phyloP scores from a whole-genome alignment of 306 rosid genomes.

The Adenanthera pavonina region DNA sequence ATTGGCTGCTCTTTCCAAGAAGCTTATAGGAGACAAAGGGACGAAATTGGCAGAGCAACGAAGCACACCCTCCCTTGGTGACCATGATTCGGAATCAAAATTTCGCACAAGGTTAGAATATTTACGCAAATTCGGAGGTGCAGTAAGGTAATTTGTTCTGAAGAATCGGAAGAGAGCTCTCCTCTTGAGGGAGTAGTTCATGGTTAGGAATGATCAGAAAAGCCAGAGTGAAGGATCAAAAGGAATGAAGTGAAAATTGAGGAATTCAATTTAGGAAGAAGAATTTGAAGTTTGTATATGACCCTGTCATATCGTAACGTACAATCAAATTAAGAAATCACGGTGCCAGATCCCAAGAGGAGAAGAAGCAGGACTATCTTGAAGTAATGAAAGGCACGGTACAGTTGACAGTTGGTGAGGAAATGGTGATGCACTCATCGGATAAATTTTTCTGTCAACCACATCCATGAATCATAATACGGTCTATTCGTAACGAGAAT shows the following conservation, averaged over 20 bases:
- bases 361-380: neutral
- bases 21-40: conserved; percentile 76
- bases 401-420: too few species aligned
- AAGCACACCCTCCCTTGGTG: conserved; percentile 67
- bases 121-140: conserved; percentile 9
- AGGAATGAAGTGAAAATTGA: neutral
- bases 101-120: conserved; percentile 30
- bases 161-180: conserved; percentile 31
- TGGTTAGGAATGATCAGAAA: conserved; percentile 4
- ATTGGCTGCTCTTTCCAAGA: conserved; percentile 80
- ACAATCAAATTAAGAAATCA: neutral
- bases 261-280: neutral
- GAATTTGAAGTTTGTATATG: neutral
- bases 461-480: too few species aligned
- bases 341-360: neutral
- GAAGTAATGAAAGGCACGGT: too few species aligned
- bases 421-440: too few species aligned
- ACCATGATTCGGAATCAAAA: conserved; percentile 53
- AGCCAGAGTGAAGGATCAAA: neutral
- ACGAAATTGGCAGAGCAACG: conserved; percentile 67
- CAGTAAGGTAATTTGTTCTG: neutral
- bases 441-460: too few species aligned
- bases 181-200: conserved; percentile 47
- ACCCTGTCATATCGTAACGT: neutral
- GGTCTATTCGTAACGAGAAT: neutral